Percentiles rank a stretch among this genome's conserved stretches.
phyloP scores from a whole-genome alignment of 148 eudicot species.

The Amaranthus palmeri region DNA sequence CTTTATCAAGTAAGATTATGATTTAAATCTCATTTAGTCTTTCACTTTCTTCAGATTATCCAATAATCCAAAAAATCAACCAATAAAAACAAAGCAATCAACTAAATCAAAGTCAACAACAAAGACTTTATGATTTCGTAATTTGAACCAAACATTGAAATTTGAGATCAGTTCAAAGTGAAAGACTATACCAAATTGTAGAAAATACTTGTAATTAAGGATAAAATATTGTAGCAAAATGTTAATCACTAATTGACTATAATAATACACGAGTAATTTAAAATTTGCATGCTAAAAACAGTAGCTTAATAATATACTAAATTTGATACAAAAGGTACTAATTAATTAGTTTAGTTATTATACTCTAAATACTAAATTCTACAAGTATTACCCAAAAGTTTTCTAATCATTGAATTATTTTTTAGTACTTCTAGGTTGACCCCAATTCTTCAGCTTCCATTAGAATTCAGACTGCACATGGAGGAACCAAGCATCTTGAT shows the following conservation, averaged over 20 bases:
- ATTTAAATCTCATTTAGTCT: too few relatives aligned
- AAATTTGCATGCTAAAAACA: neutral
- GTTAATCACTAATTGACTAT: neutral
- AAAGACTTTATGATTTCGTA: neutral
- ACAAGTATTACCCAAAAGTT: too few relatives aligned
- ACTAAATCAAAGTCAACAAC: neutral
- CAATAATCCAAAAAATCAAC: too few relatives aligned
- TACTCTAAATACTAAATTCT: too few relatives aligned
- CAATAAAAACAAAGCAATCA: neutral
- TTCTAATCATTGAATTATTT: too few relatives aligned
- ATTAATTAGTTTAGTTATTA: neutral
- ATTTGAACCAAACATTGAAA: neutral
- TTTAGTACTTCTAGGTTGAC: too few relatives aligned
- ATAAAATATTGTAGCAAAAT: neutral
- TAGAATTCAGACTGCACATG: conserved; percentile 35
- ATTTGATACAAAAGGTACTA: neutral
- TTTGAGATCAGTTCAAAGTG: neutral
- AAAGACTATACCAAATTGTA: conserved; percentile 5
- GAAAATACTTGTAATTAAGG: neutral
- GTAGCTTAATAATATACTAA: neutral
- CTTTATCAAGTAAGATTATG: too few relatives aligned
- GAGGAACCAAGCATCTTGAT: conserved; percentile 61
- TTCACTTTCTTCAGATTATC: too few relatives aligned
- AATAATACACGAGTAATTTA: neutral
- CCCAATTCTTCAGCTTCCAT: too few relatives aligned